Evolutionary conservation across 2,329 filamentous ascomycete species (phyloP).

Genomic region (Fusarium nurragi): DNA sequence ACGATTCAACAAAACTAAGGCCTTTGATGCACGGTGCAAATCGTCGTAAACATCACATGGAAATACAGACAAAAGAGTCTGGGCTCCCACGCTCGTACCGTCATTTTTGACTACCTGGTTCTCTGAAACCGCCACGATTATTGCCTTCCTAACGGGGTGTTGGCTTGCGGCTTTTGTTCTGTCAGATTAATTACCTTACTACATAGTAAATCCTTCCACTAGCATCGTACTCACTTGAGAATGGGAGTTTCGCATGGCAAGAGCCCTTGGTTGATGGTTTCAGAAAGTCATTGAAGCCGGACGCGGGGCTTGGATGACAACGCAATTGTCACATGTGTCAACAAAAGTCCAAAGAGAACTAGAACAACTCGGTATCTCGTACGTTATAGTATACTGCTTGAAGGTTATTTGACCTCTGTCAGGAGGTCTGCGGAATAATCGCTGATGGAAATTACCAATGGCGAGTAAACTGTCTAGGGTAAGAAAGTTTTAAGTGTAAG

Average conservation of each 20-base stretch:
- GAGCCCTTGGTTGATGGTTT: not conserved
- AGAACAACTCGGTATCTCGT: too few relatives aligned
- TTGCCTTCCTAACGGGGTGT: conserved; percentile 17
- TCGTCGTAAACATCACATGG: not conserved
- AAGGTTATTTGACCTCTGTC: too few relatives aligned
- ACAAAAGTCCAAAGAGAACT: not conserved
- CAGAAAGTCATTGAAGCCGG: not conserved
- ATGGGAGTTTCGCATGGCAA: not conserved
- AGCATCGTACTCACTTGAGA: not conserved
- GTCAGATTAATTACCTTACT: conserved; percentile 18
- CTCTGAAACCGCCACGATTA: conserved; percentile 14
- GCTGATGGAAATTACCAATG: too few relatives aligned
- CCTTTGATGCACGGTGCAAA: not conserved
- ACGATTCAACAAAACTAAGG: conserved; percentile 1
- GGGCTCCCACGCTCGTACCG: not conserved
- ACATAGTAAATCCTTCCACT: not conserved
- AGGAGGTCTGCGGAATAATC: too few relatives aligned
- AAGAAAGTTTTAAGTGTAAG: too few relatives aligned
- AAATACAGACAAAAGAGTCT: not conserved
- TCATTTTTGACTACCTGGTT: not conserved
- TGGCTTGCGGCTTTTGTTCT: conserved; percentile 5
- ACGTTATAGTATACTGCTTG: too few relatives aligned
- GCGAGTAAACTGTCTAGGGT: too few relatives aligned
- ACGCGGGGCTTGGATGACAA: not conserved
- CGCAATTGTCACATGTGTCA: not conserved